A percentile compares a stretch with the other conserved stretches of the same genome.
Conservation (phyloP, 306 rosid species). For the Vachellia pachyceras region DNA sequence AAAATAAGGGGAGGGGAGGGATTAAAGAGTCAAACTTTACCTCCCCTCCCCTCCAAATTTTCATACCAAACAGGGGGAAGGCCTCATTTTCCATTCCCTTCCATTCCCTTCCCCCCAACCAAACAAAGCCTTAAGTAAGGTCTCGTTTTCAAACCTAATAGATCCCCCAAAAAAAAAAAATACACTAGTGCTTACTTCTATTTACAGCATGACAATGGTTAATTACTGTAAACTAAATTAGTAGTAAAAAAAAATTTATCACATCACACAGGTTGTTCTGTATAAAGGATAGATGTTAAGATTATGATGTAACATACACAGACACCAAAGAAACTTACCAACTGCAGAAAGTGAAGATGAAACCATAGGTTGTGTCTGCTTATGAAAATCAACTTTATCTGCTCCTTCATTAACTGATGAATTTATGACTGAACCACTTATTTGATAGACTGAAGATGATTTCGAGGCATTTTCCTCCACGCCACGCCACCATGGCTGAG, state of each 20-base stretch:
- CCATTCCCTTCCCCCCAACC: no score
- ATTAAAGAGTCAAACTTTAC: no score
- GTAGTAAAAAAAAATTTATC: background rate
- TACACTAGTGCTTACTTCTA: background rate
- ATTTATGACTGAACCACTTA: constrained; percentile 49
- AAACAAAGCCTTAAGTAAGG: background rate
- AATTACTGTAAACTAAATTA: background rate
- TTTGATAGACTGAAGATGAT: constrained; percentile 49
- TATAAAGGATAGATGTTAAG: background rate
- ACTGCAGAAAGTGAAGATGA: constrained; percentile 51
- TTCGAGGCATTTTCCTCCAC: constrained; percentile 50
- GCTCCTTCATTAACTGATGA: constrained; percentile 42
- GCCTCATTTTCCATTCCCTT: no score
- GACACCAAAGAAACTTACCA: constrained; percentile 48
- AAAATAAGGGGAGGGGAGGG: no score
- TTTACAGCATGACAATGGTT: background rate
- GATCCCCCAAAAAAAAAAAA: background rate
- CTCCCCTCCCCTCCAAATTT: no score
- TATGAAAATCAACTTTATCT: constrained; percentile 41
- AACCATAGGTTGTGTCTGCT: constrained; percentile 44
- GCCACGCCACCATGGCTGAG: constrained; percentile 76
- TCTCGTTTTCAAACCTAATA: background rate
- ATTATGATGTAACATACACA: constrained; percentile 6
- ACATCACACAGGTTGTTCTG: background rate
- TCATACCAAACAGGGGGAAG: no score